Evolutionary conservation across 2,329 filamentous ascomycete genomes (phyloP), one percentile per base, ranked within the genome.

Genomic region (Zymoseptoria pseudotritici): DNA sequence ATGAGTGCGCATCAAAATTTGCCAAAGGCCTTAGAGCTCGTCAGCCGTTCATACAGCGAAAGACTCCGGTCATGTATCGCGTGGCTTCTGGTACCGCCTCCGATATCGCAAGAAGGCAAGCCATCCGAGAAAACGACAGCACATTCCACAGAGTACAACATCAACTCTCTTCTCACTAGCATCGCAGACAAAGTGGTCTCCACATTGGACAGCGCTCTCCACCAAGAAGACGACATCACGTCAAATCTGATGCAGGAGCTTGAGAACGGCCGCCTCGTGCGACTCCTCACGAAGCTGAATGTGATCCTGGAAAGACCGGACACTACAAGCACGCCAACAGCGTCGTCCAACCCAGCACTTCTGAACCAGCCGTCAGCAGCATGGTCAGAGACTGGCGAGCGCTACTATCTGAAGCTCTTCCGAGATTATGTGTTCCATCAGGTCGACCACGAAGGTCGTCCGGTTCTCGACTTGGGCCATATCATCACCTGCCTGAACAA

Each of bases 401-500:
- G 92, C 26, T 97, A 96, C 73, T 89, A 90, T 72, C 80, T 99
- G 65, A 97, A 96, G 76, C 82, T 99, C 8, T 97, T 97, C 79
- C 85, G 94, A 55, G 94, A 99, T 75, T 97, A 95, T 69, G 90
- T 97, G 50, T 99, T 97, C 76, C 94, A 99, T 74, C 92, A 96
- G 70, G 91, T 97, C 11, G 91, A 97, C 72, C 83, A 84, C 29
- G 86, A 90, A 59, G 91, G 91, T 13, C 88, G 89, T 57, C 89
- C 94, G 0, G 87, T 92, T 1, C 80, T 96, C 4, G 90, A 97
- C 71, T 79, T 97, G 60, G 93, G 89, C 2, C 92, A 97, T 76
- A 90, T 97, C 64, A 75, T 99, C 53, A 84, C 83, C 24, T 93
- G 88, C 70, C 76, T 99, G 66, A 97, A 95, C 77, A 97, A 96